Evolutionary conservation across 2,329 filamentous ascomycete species (phyloP).

Genomic region (Arthrobotrys conoides): DNA sequence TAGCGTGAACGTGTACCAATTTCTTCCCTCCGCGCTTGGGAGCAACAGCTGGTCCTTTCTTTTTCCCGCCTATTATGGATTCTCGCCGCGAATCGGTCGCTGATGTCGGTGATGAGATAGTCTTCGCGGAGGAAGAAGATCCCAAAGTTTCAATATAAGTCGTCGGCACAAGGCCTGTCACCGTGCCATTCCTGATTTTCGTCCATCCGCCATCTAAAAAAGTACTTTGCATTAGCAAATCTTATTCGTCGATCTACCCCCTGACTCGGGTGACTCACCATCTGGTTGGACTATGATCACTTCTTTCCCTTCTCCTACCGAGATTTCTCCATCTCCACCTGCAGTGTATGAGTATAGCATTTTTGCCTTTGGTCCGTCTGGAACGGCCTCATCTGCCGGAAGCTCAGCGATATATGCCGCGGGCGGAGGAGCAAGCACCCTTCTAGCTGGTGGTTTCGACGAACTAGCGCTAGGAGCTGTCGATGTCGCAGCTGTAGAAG

Average conservation of each 20-base stretch:
- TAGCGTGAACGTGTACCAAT: slow-evolving; percentile 88
- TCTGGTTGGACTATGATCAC: slow-evolving; percentile 86
- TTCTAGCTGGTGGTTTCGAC: slow-evolving; percentile 64
- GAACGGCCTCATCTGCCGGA: slow-evolving; percentile 67
- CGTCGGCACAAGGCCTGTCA: slow-evolving; percentile 88
- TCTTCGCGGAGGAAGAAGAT: slow-evolving; percentile 65
- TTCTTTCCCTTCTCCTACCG: slow-evolving; percentile 82
- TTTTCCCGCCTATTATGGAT: slow-evolving; percentile 71
- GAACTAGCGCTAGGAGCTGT: slow-evolving; percentile 28
- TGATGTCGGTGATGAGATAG: slow-evolving; percentile 65
- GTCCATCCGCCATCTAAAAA: slow-evolving; percentile 77
- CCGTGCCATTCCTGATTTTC: slow-evolving; percentile 80
- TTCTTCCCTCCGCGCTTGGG: slow-evolving; percentile 93
- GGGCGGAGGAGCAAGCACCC: slow-evolving; percentile 90
- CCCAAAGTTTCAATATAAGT: slow-evolving; percentile 80
- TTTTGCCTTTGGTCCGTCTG: slow-evolving; percentile 78
- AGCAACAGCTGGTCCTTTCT: slow-evolving; percentile 91
- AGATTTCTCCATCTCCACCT: slow-evolving; percentile 83
- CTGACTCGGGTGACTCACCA: slow-evolving; percentile 74
- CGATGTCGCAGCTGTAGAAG: slow-evolving; percentile 38
- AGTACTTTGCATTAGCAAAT: slow-evolving; percentile 18
- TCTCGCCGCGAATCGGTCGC: slow-evolving; percentile 26
- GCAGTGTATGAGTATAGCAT: slow-evolving; percentile 93
- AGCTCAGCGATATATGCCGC: slow-evolving; percentile 81
- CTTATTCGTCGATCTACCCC: slow-evolving; percentile 70